phyloP scores from a whole-genome alignment of 2,329 filamentous ascomycete genomes.

The Cladosporium sp. region DNA sequence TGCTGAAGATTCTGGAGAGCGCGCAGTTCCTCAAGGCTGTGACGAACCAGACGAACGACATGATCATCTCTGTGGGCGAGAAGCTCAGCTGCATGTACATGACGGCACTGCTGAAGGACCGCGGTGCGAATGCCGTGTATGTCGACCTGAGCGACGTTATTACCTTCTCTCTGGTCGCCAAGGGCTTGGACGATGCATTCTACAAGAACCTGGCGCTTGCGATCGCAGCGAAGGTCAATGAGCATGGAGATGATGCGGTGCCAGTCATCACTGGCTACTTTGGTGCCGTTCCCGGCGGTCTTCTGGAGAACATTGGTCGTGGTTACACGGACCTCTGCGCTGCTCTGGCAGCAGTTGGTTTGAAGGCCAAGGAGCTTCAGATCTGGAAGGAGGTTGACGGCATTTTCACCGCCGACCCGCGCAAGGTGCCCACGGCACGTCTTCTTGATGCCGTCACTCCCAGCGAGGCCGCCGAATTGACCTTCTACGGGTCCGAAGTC shows the following conservation, averaged over 20 bases:
- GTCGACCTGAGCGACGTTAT: slow-evolving; percentile 82
- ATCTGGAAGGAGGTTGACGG: slow-evolving; percentile 99
- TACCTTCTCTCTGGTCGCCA: slow-evolving; percentile 48
- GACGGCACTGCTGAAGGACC: slow-evolving; percentile 74
- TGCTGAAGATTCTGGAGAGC: slow-evolving; percentile 66
- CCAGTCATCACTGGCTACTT: slow-evolving; percentile 78
- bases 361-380: slow-evolving; percentile 83
- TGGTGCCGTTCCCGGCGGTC: slow-evolving; percentile 81
- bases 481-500: slow-evolving; percentile 70
- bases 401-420: slow-evolving; percentile 80
- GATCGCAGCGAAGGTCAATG: slow-evolving; percentile 37
- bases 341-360: slow-evolving; percentile 80
- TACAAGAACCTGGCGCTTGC: slow-evolving; percentile 38
- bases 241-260: slow-evolving; percentile 40
- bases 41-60: slow-evolving; percentile 49
- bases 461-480: slow-evolving; percentile 90
- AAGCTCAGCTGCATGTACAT: slow-evolving; percentile 92
- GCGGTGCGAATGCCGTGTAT: slow-evolving; percentile 77
- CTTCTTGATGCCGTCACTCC: slow-evolving; percentile 86
- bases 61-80: slow-evolving; percentile 91
- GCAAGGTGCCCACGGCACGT: slow-evolving; percentile 86
- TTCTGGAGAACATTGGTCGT: slow-evolving; percentile 86
- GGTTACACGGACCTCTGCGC: slow-evolving; percentile 97
- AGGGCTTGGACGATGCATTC: slow-evolving; percentile 42
- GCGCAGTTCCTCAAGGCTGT: slow-evolving; percentile 52